A percentile compares a stretch with the other conserved stretches of the same genome.
phyloP scores from a whole-genome alignment of 176 grass and related monocot species.

The Hordeum vulgare region MorexV3_pseudomolecules_assembly NC_058523.1:168420715-168421214 shows the following conservation, averaged over 20 bases:
- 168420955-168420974: constrained; percentile 2
- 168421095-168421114: too few species aligned
- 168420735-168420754: not conserved
- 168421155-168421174: too few species aligned
- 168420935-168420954: constrained; percentile 82
- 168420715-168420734: not conserved
- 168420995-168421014: not conserved
- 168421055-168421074: not conserved
- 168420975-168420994: not conserved
- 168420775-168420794: not conserved
- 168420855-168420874: not conserved
- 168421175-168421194: too few species aligned
- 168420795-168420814: not conserved
- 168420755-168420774: not conserved
- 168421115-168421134: too few species aligned
- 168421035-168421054: not conserved
- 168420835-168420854: not conserved
- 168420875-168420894: not conserved
- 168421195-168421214: too few species aligned
- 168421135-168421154: too few species aligned
- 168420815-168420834: not conserved
- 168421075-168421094: too few species aligned
- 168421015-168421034: not conserved
- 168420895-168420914: not conserved
- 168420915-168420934: constrained; percentile 81